Percentiles rank a stretch among this genome's conserved stretches.
phyloP scores from a whole-genome alignment of 176 grass and related monocot genomes.

The Eragrostis nindensis region DNA sequence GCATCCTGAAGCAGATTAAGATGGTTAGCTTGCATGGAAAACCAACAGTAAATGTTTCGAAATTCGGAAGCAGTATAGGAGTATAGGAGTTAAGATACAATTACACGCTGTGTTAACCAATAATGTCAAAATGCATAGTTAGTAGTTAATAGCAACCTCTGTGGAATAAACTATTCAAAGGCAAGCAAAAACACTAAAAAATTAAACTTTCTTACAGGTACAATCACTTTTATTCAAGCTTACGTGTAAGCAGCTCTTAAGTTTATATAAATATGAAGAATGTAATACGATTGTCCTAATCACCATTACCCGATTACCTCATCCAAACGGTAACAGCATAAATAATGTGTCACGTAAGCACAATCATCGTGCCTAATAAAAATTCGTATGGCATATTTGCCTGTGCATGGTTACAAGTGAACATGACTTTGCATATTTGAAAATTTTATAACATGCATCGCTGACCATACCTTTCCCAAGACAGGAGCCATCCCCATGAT shows the following conservation, averaged over 20 bases:
- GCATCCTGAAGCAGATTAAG: conserved; percentile 62
- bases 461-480: conserved; percentile 69
- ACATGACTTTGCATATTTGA: background rate
- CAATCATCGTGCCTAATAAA: background rate
- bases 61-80: background rate
- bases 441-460: conserved; percentile 14
- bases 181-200: background rate
- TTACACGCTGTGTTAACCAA: background rate
- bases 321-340: background rate
- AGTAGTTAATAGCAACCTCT: background rate
- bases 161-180: background rate
- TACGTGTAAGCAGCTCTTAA: background rate
- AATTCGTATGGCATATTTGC: background rate
- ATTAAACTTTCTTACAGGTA: background rate
- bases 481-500: conserved; percentile 99
- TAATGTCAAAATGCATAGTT: background rate
- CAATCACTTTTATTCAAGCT: background rate
- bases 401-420: background rate
- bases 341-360: background rate
- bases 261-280: background rate
- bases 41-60: conserved; percentile 8
- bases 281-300: no score
- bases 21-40: conserved; percentile 5
- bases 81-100: background rate
- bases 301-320: background rate